Percentiles rank a stretch among this genome's conserved stretches.
These are phyloP conservation scores for Tetracentron sinense DNA, from an alignment of 164 flowering plant genomes.

Conservation along the genomic window DNA sequence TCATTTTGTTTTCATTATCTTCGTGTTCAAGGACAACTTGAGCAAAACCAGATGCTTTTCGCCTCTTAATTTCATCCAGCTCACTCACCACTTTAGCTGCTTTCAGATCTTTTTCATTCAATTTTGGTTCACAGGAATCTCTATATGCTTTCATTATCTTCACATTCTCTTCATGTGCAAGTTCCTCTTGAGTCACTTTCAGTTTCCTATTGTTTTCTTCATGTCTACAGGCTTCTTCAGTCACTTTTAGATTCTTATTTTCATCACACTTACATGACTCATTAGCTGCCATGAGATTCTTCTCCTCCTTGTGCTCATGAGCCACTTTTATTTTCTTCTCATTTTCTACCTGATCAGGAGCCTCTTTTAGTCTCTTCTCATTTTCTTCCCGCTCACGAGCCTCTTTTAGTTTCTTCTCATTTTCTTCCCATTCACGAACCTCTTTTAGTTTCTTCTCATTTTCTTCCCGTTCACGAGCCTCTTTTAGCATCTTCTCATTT, in stretches of 20 bases:
- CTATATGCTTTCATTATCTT: slow-evolving; percentile 1
- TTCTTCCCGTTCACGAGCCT: no score
- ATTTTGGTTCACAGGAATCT: neutral
- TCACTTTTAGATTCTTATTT: slow-evolving; percentile 6
- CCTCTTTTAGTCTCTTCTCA: no score
- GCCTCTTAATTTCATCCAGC: slow-evolving; percentile 2
- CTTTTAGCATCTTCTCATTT: no score
- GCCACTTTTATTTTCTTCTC: slow-evolving; percentile 14
- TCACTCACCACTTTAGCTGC: slow-evolving; percentile 1
- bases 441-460: no score
- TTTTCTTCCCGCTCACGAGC: no score
- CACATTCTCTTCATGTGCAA: slow-evolving; percentile 20
- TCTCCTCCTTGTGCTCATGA: slow-evolving; percentile 10
- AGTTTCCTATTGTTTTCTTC: slow-evolving; percentile 6
- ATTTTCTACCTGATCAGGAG: no score
- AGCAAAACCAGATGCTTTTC: neutral
- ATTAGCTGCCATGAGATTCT: slow-evolving; percentile 9
- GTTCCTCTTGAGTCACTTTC: slow-evolving; percentile 7
- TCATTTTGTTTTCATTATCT: slow-evolving; percentile 5
- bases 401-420: no score
- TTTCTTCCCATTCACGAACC: no score
- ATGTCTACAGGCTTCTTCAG: neutral
- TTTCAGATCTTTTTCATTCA: neutral
- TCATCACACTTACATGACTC: slow-evolving; percentile 13
- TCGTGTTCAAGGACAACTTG: slow-evolving; percentile 13